Evolutionary conservation across 2,329 filamentous ascomycete genomes (phyloP), one percentile per base, ranked within the genome.

Genomic region (Penicillium brevicompactum): DNA sequence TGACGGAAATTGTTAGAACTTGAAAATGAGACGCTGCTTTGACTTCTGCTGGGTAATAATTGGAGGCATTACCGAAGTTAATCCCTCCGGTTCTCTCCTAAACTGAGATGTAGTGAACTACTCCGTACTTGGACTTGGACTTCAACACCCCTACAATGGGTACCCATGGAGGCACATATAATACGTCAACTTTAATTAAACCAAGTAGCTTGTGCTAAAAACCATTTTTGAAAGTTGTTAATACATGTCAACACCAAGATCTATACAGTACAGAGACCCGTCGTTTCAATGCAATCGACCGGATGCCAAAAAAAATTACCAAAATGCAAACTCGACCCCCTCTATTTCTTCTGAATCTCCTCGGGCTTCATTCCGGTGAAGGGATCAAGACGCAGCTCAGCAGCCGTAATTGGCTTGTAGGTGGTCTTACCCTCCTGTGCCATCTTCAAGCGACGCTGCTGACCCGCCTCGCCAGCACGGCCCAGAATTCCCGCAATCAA

Each of bases 401-500:
- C 46, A 4, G 63, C 56, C 4, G 60, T 56, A 27, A 68, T 55
- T 31, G 67, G 67, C 38, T 62, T 47, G 61, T 83, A 95, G 3
- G 86, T 81, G n/a, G 90, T 80, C 5, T 77, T 68, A 24, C 90
- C 90, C 16, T 76, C 67, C 48, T 78, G 68, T 1, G 91, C 90
- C 43, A 83, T 82, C 40, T 79, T 78, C 42, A 89, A 76, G 52
- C 93, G 84, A 57, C 84, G 82, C 65, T 80, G 74, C 69, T 92
- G 87, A 37, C 94, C 94, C 49, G 84, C 80, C 76, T 96, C 80
- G 9, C 90, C 94, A 1, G 94, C 94, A 49, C 89, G 84, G 40
- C 92, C 93, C 37, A 99, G 81, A 1, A 94, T 87, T 50, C 92
- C 92, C 4, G 87, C 89, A 64, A 99, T 90, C 57, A 97, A 82